A percentile compares a stretch with the other conserved stretches of the same genome.
Evolutionary conservation across 2,329 filamentous ascomycete genomes (phyloP).

Genomic region (Ophidiomyces ophidiicola): DNA sequence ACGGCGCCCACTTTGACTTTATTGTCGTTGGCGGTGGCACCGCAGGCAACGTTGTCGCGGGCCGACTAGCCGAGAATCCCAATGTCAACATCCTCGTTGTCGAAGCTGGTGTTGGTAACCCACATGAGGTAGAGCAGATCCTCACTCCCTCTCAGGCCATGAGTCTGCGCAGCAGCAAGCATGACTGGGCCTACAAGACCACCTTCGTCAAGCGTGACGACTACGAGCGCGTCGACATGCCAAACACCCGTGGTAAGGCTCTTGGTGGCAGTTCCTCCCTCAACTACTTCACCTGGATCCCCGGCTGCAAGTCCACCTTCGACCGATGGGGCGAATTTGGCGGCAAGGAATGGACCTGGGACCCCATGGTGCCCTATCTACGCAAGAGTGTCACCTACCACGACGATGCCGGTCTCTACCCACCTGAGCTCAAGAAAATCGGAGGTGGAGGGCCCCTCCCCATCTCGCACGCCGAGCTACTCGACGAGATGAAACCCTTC

Average conservation of each 20-base stretch:
- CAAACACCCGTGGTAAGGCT: slow-evolving; percentile 49
- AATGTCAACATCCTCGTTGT: slow-evolving; percentile 34
- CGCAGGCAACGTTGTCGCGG: slow-evolving; percentile 34
- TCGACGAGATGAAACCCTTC: slow-evolving; percentile 42
- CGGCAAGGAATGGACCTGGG: slow-evolving; percentile 45
- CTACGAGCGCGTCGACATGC: slow-evolving; percentile 51
- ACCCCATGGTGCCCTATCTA: slow-evolving; percentile 40
- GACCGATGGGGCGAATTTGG: slow-evolving; percentile 39
- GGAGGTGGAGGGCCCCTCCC: slow-evolving; percentile 42
- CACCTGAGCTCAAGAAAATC: slow-evolving; percentile 39
- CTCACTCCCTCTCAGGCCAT: slow-evolving; percentile 44
- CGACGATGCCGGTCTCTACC: slow-evolving; percentile 40
- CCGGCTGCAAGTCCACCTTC: slow-evolving; percentile 46
- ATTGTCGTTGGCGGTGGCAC: slow-evolving; percentile 31
- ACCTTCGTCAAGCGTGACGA: slow-evolving; percentile 43
- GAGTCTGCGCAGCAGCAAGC: slow-evolving; percentile 42
- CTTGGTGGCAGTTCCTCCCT: slow-evolving; percentile 47
- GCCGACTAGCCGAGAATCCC: slow-evolving; percentile 41
- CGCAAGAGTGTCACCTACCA: slow-evolving; percentile 48
- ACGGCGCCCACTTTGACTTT: slow-evolving; percentile 19
- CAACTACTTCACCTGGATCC: slow-evolving; percentile 55
- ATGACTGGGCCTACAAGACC: slow-evolving; percentile 52
- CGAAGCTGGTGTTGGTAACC: slow-evolving; percentile 34
- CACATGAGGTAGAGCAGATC: slow-evolving; percentile 40
- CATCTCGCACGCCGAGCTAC: slow-evolving; percentile 43